Evolutionary conservation across 1,284 basidiomycete genomes (phyloP).

Genomic region (Cerrena zonata): DNA sequence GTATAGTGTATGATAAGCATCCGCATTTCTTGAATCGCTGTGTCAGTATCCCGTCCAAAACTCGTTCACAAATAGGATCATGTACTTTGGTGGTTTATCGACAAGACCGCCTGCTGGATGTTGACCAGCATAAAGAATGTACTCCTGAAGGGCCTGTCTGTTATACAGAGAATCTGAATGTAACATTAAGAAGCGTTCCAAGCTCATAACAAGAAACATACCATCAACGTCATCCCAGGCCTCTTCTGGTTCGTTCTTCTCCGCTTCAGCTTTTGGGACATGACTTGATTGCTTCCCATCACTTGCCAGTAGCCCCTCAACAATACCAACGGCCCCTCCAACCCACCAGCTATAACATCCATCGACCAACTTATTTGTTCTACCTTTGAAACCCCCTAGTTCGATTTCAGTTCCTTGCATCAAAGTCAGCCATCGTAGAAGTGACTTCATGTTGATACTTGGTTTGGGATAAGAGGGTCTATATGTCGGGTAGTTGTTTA

Average conservation of each 20-base stretch:
- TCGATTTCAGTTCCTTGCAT: constrained; percentile 85
- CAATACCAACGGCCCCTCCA: constrained; percentile 80
- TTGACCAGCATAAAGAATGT: constrained; percentile 83
- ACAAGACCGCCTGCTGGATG: constrained; percentile 79
- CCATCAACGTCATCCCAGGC: constrained; percentile 65
- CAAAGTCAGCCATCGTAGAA: constrained; percentile 79
- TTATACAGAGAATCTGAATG: constrained; percentile 49
- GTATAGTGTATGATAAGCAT: constrained; percentile 89
- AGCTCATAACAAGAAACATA: constrained; percentile 28
- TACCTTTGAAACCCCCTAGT: constrained; percentile 86
- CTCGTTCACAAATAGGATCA: constrained; percentile 6
- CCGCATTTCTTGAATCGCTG: constrained; percentile 48
- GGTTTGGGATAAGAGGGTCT: constrained; percentile 19
- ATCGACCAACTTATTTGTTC: constrained; percentile 97
- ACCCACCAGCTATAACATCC: constrained; percentile 99
- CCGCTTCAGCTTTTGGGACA: constrained; percentile 14
- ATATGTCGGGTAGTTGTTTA: constrained; percentile 22
- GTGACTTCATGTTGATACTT: constrained; percentile 51
- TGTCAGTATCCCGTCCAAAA: constrained; percentile 26
- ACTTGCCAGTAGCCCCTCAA: constrained; percentile 54
- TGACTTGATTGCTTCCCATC: not conserved
- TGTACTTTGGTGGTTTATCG: constrained; percentile 90
- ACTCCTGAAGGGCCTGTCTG: constrained; percentile 77
- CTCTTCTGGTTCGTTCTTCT: constrained; percentile 21
- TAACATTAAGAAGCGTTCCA: too few relatives aligned